Base-by-base conservation (phyloP, 768 basidiomycete genomes). In the Boletus sp. region DNA sequence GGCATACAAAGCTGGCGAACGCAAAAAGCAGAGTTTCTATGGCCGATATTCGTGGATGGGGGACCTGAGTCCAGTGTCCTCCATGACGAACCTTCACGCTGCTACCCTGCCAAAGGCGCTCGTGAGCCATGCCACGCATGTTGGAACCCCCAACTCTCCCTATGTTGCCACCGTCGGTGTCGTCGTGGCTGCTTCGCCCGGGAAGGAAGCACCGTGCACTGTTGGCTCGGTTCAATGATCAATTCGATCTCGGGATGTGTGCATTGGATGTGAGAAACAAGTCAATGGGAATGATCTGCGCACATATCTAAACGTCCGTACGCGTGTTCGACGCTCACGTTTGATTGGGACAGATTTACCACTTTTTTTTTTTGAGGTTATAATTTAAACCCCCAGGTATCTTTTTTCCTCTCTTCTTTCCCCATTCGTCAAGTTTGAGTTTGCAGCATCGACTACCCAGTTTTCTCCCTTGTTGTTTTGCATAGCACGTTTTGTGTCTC, bases 21-120 rank as follows among this genome's bases (percentile, higher is more conserved):
- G 70, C 59, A 73, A 71, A 45, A 71, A 71, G 53, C 64, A 59
- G 42, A 73, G 71, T 47, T 70, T 70, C 42, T 59, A 63, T 29
- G 64, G 43, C 34, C 64, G 70, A 34, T 50, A 60, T 14, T 71
- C 70, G 30, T 71, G 70, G 68, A 66, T 60, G 41, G 56, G 58
- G 5, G 61, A 72, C n/a, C 37, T 44, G 40, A 64, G 61, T 23
- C 62, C 70, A 4, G 46, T 53, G 38, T 59, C 66, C n/a, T 67
- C 66, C 8, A 51, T 56, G 50, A 51, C 57, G 47, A 61, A 62
- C 51, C 53, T 64, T 5, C 51, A 49, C 9, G 43, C 48, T 1
- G 5, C 56, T 3, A 42, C 54, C 9, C 43, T 61, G 35, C 64
- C 68, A n/a, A 72, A 62, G 57, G 56, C 53, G 43, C 53, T 54